Base-by-base conservation (phyloP, 345 rosid genomes). In the Citropsis articulata region DNA sequence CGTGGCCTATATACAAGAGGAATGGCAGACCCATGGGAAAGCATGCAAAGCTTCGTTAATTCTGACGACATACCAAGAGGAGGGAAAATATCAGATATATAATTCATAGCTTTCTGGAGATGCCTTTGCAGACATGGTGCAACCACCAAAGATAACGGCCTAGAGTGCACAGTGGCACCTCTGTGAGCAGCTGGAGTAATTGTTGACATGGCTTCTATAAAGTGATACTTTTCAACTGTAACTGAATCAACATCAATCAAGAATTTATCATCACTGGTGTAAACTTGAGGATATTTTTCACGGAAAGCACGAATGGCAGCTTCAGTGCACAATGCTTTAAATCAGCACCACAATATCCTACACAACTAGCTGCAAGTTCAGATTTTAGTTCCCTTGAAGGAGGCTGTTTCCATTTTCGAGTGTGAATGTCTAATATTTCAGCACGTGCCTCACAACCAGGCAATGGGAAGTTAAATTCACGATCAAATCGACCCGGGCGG, bases 261-360 rank as follows among this genome's bases (percentile, higher is more conserved):
- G 84, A 87, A 94, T 83, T 94, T 94, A 85, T 96, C 99, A 83
- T 94, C 98, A 78, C 98, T 91, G 7, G 97, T 96, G 88, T 96
- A 96, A 76, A 96, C 99, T 85, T 96, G 99, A 75, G 99, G 99
- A 80, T 94, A 96, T 81, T 89, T 96, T 86, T 96, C 98, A 80
- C 99, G 98, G 80, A 96, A 96, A 73, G 99, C 98, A 72, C 92
- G 92, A 80, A 96, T 96, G 78, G 99, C 99, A 84, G 99, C 98
- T 88, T 96, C 99, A 79, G 99, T 96, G 83, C 98, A 94, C 77
- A 96, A 74, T 55, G 99, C 98, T 84, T 96, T 61, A 96, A 84
- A 89, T 96, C 99, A 79, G 99, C 99, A 86, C 99, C 99, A 86
- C 99, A 96, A 82, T 94, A 96, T 77, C 98, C 99, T 22, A 96